These are phyloP conservation scores for Lepidium campestre DNA, from an alignment of 441 rosid species.

Conservation along the genomic window DNA sequence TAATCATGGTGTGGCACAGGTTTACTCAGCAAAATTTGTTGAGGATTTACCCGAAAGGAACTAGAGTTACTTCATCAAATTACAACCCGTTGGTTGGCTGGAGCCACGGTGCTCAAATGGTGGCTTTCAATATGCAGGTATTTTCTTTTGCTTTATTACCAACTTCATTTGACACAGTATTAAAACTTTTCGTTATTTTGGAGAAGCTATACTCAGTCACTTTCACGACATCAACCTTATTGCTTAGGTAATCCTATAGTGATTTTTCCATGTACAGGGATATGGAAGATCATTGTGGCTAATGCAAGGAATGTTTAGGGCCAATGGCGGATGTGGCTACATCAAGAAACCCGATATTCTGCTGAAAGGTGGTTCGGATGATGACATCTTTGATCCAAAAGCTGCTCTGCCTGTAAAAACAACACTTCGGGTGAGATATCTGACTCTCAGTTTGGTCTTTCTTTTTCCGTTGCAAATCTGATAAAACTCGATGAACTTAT, in stretches of 20 bases:
- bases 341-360: conserved; percentile 54
- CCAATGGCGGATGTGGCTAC: conserved; percentile 61
- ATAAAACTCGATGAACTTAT: not conserved
- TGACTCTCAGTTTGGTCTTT: not conserved
- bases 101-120: conserved; percentile 99
- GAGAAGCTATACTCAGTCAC: not conserved
- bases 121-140: conserved; percentile 99
- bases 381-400: conserved; percentile 64
- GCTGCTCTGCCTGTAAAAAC: conserved; percentile 33
- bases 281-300: conserved; percentile 54
- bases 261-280: conserved; percentile 31
- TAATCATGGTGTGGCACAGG: conserved; percentile 37
- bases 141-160: conserved; percentile 25
- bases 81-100: conserved; percentile 86
- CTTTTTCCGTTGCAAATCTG: not conserved
- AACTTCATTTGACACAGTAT: conserved; percentile 25
- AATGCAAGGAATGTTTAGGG: conserved; percentile 70
- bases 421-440: conserved; percentile 42
- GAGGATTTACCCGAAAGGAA: conserved; percentile 85
- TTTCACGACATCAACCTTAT: not conserved
- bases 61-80: conserved; percentile 78
- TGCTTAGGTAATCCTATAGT: not conserved
- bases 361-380: conserved; percentile 35
- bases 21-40: conserved; percentile 82
- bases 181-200: not conserved